A percentile compares a stretch with the other conserved stretches of the same genome.
Evolutionary conservation across 163 green algal species (phyloP).

Genomic region (Scenedesmus sp.): DNA sequence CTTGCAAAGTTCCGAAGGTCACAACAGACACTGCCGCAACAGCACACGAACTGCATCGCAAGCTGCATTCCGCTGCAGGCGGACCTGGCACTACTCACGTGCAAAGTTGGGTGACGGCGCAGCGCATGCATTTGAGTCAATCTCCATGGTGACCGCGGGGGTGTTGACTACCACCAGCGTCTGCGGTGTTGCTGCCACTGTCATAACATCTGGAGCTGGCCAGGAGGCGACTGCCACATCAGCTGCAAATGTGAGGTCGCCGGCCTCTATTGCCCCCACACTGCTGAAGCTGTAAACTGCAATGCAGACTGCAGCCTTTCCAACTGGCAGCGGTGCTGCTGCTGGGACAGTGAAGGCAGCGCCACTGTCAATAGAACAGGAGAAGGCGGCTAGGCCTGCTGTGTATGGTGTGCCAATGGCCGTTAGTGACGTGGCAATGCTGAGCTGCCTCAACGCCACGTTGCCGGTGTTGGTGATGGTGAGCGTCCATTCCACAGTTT

Average conservation of each 20-base stretch:
- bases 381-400: background rate
- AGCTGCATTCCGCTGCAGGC: background rate
- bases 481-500: background rate
- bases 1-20: too few relatives aligned
- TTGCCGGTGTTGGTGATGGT: background rate
- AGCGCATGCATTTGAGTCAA: background rate
- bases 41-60: background rate
- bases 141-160: background rate
- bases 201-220: background rate
- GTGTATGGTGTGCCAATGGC: background rate
- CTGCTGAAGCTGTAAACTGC: background rate
- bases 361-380: background rate
- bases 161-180: background rate
- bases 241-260: background rate
- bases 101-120: background rate
- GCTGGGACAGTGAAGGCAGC: background rate
- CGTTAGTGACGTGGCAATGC: background rate
- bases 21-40: too few relatives aligned
- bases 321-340: background rate
- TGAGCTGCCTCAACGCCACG: background rate
- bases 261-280: background rate
- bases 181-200: background rate
- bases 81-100: background rate
- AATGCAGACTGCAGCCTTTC: background rate
- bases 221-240: background rate